Conservation (phyloP, 1,139 yeast genomes). For the Lodderomyces parapsilosis region DNA sequence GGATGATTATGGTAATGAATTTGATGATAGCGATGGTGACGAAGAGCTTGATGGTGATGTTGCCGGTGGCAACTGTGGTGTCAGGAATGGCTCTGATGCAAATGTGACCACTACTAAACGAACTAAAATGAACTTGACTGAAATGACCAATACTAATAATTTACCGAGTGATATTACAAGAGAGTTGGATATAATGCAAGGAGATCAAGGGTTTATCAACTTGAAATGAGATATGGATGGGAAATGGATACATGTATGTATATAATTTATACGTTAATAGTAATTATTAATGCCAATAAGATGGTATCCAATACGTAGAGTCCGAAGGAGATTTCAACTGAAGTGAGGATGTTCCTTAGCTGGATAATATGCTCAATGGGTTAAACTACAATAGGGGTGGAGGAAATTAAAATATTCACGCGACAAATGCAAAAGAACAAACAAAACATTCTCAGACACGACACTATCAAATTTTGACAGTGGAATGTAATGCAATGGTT, state of each 20-base stretch:
- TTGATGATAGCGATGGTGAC: slow-evolving; percentile 30
- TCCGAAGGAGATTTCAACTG: too few species aligned
- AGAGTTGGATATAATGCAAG: slow-evolving; percentile 48
- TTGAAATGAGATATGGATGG: slow-evolving; percentile 11
- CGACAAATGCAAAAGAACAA: background rate
- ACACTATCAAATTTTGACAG: background rate
- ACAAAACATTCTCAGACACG: background rate
- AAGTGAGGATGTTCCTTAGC: too few species aligned
- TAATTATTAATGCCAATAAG: too few species aligned
- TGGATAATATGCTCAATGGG: too few species aligned
- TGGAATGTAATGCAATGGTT: background rate
- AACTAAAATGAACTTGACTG: slow-evolving; percentile 45
- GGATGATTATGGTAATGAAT: slow-evolving; percentile 43
- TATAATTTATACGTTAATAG: too few species aligned
- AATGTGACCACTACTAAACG: slow-evolving; percentile 15
- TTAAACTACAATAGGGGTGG: too few species aligned
- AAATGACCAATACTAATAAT: slow-evolving; percentile 52
- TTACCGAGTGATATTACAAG: slow-evolving; percentile 57
- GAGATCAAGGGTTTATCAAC: slow-evolving; percentile 23
- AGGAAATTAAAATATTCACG: background rate
- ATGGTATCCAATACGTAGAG: too few species aligned
- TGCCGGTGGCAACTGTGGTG: background rate
- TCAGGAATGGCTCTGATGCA: background rate
- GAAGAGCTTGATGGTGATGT: background rate
- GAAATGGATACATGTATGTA: too few species aligned